A percentile compares a stretch with the other conserved stretches of the same genome.
These are phyloP conservation scores for Chlorophyllum brunneum DNA, from an alignment of 768 basidiomycete species.

Conservation along the genomic window DNA sequence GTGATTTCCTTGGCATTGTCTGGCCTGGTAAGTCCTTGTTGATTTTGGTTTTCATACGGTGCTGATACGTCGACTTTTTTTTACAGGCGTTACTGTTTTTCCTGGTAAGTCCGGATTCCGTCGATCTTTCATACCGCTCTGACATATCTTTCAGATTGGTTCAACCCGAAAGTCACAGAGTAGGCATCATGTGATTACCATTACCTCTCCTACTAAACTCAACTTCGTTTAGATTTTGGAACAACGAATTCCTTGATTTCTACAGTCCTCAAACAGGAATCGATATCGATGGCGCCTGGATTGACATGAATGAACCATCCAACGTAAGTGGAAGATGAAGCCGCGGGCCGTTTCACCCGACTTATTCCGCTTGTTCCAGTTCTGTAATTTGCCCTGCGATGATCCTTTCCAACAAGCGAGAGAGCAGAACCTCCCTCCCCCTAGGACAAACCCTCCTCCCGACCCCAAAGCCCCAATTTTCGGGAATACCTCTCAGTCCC, in stretches of 20 bases:
- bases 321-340: slow-evolving; percentile 39
- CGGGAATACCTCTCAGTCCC: slow-evolving; percentile 11
- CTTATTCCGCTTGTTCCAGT: slow-evolving; percentile 29
- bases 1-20: slow-evolving; percentile 51
- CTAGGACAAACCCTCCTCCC: slow-evolving; percentile 45
- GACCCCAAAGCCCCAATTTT: slow-evolving; percentile 53
- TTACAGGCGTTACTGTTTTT: slow-evolving; percentile 12
- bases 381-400: slow-evolving; percentile 59
- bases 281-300: slow-evolving; percentile 72
- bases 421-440: slow-evolving; percentile 50
- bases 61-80: background rate
- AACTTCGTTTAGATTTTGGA: slow-evolving; percentile 48
- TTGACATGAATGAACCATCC: slow-evolving; percentile 73
- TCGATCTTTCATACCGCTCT: background rate
- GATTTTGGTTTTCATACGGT: slow-evolving; percentile 36
- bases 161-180: slow-evolving; percentile 48
- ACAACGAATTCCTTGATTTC: slow-evolving; percentile 53
- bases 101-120: background rate
- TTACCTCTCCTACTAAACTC: background rate
- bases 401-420: slow-evolving; percentile 58
- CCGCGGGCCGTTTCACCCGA: background rate
- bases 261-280: slow-evolving; percentile 50
- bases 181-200: slow-evolving; percentile 23
- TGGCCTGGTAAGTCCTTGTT: slow-evolving; percentile 64
- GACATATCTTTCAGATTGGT: slow-evolving; percentile 45